These are phyloP conservation scores for Cercospora brassicicola DNA, from an alignment of 2,329 filamentous ascomycete species.

Conservation along the genomic window DNA sequence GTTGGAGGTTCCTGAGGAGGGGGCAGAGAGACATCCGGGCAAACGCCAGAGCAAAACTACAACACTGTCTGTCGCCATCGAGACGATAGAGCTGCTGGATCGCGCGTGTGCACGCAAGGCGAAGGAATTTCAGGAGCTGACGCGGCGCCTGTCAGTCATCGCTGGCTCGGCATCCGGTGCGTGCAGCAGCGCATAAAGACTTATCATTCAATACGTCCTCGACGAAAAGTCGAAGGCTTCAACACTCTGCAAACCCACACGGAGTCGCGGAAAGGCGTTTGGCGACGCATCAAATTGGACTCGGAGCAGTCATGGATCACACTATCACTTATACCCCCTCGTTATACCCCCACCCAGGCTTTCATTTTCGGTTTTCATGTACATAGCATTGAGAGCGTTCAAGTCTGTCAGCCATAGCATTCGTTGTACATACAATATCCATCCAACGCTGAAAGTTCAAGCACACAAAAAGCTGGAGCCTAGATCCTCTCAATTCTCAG, in stretches of 20 bases:
- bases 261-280: background rate
- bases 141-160: conserved; percentile 3
- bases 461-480: background rate
- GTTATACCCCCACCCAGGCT: background rate
- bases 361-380: background rate
- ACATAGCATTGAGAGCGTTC: conserved; percentile 4
- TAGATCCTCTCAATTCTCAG: background rate
- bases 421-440: background rate
- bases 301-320: background rate
- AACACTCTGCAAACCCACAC: background rate
- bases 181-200: background rate
- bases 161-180: conserved; percentile 2
- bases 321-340: background rate
- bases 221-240: background rate
- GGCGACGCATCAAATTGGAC: background rate
- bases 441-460: background rate
- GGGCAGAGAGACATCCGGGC: conserved; percentile 16
- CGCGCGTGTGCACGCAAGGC: conserved; percentile 19
- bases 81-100: conserved; percentile 22
- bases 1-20: conserved; percentile 18
- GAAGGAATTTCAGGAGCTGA: conserved; percentile 18
- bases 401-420: background rate
- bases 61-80: conserved; percentile 23
- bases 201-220: background rate
- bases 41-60: conserved; percentile 28